Base-by-base conservation (phyloP, 83 land plant genomes). In the Larix sibirica region DNA sequence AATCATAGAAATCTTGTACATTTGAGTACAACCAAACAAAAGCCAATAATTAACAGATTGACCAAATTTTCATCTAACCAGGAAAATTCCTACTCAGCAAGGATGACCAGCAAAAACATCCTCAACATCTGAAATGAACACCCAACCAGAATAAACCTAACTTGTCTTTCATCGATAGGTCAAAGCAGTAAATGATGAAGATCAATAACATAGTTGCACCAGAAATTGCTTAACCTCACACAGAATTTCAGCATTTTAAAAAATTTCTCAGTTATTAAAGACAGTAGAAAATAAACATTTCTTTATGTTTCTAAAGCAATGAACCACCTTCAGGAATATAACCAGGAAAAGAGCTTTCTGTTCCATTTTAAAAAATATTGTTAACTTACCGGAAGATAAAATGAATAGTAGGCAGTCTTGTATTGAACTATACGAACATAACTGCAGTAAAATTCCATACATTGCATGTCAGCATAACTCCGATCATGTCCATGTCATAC, bases 381-480 rank as follows among this genome's bases (percentile, higher is more conserved):
- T n/a, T 47, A 47, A 84, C 98, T 92, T 81, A 98, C 99, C 9
- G 99, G 99, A 81, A 96, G 96, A 79, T 98, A 98, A 74, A 98
- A 98, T 9, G 99, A 97, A 81, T 97, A 97, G 64, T 94, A 97
- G 4, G 99, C 98, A 75, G 99, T 97, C 83, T 97, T 97, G 86
- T 90, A 97, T 79, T 97, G 93, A 74, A 97, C 99, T 79, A 97
- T 97, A 77, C 94, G 91, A 18, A 87, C 84, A 79, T 97, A 94
- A 31, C 99, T 97, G 94, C 90, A 89, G 63, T 20, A n/a, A 68
- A 85, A 56, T 79, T 69, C 62, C 60, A 36, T 4, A 65, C 14
- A 80, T 42, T 79, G 54, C 47, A 20, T 67, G 31, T 69, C 23
- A 82, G 59, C 24, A 75, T 80, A 63, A 58, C 54, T 47, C 20